phyloP scores from a whole-genome alignment of 768 basidiomycete genomes.

The Leccinum aurantiacum region DNA sequence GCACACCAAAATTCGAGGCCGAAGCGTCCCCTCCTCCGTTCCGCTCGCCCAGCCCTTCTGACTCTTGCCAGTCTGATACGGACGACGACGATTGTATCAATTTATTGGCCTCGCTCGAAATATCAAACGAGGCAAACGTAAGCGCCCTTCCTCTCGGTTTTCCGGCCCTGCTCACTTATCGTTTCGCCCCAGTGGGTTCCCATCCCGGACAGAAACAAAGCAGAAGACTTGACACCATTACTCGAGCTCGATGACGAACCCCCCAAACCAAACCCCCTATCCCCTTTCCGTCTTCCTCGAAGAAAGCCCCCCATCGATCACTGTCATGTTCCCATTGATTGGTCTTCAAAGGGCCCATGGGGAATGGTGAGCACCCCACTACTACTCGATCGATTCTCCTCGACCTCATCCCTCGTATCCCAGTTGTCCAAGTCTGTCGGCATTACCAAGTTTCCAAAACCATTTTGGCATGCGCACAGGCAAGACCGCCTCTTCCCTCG shows the following conservation, averaged over 20 bases:
- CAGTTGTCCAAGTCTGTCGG: conserved; percentile 18
- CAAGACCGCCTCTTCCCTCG: conserved; percentile 19
- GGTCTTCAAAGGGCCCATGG: conserved; percentile 18
- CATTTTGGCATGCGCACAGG: conserved; percentile 23
- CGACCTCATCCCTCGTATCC: not conserved
- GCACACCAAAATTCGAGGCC: conserved; percentile 7
- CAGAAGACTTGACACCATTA: conserved; percentile 31
- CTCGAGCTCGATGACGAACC: conserved; percentile 1
- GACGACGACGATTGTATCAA: conserved; percentile 27
- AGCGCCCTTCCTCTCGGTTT: not conserved
- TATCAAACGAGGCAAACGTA: conserved; percentile 33
- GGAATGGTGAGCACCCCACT: conserved; percentile 18
- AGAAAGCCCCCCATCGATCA: conserved; percentile 21
- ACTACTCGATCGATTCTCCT: not conserved
- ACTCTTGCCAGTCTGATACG: not conserved
- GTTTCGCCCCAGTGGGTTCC: conserved; percentile 25
- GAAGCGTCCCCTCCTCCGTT: conserved; percentile 3
- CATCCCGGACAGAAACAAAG: conserved; percentile 28
- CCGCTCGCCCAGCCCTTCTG: conserved; percentile 3
- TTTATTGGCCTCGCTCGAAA: conserved; percentile 28
- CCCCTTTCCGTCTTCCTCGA: conserved; percentile 15
- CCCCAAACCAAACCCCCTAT: conserved; percentile 1
- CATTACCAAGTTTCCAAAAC: conserved; percentile 22
- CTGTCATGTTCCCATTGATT: conserved; percentile 20
- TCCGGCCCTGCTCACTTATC: conserved; percentile 5